Evolutionary conservation across 768 basidiomycete genomes (phyloP), one percentile per base, ranked within the genome.

Genomic region (Agaricus bisporus): DNA sequence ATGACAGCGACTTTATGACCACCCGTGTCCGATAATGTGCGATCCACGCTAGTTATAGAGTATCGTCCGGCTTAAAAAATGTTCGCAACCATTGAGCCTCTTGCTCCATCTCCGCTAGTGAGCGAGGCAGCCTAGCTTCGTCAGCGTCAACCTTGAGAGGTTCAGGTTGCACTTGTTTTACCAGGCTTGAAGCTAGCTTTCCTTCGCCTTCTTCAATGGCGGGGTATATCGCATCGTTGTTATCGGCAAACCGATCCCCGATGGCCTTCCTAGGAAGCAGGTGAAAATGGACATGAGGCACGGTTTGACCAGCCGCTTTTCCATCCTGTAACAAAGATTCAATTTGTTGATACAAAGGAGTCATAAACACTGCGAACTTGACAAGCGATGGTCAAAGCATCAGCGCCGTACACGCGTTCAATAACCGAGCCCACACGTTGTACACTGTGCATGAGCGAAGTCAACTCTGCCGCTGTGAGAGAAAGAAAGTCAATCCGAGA

Each of bases 211-310:
- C 68, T 65, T 95, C 93, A 12, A 98, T 66, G 1, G 77, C 83
- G 3, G 87, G 88, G 68, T 97, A 91, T 39, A 92, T 67, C n/a
- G 80, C 81, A 65, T 91, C 88, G 60, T 83, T 86, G 50, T 70
- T 71, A 11, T 65, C 70, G 17, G 80, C 73, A 64, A 89, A 91
- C 18, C 68, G 72, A 67, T 91, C 89, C 10, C 85, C 85, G 44
- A 72, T 73, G 29, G 77, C 70, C 62, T 84, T 84, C 2, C 95
- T 83, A 18, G 97, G 97, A 4, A 99, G 70, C 26, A 98, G 69
- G 65, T 99, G 97, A 60, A 97, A 87, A 68, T 99, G 97, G n/a
- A 98, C 91, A 64, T 98, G 97, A 1, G 91, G 83, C n/a, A 92
- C 82, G 28, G 69, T 72, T 64, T 79, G 78, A 0, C 93, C 94